A percentile compares a stretch with the other conserved stretches of the same genome.
These are phyloP conservation scores for Acanthamoeba sp. DNA, from an alignment of 208 protist genomes.

Conservation along the genomic window DNA sequence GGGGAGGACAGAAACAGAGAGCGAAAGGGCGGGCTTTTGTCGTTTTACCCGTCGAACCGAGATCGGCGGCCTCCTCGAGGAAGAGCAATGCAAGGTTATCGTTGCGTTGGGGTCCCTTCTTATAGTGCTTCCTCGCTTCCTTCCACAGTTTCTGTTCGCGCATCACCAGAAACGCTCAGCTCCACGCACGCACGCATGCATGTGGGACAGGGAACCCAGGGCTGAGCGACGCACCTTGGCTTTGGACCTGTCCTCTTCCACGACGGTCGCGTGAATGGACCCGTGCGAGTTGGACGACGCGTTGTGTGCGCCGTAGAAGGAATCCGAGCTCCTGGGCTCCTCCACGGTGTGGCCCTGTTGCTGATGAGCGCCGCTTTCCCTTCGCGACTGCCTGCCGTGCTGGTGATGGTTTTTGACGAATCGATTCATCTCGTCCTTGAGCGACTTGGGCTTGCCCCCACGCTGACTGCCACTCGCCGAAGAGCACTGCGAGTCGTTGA, in stretches of 20 bases:
- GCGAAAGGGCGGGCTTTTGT: no score
- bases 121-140: background rate
- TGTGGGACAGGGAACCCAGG: background rate
- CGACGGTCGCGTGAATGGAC: background rate
- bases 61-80: constrained; percentile 12
- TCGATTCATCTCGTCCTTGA: background rate
- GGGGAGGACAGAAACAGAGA: background rate
- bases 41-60: background rate
- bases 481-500: background rate
- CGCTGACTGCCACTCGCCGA: background rate
- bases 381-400: background rate
- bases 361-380: background rate
- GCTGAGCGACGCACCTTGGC: background rate
- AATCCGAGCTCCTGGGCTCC: background rate
- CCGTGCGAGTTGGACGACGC: background rate
- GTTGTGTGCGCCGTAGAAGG: background rate
- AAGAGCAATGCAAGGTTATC: background rate
- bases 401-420: background rate
- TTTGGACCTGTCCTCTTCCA: background rate
- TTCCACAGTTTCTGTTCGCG: constrained; percentile 6
- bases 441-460: background rate
- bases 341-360: background rate
- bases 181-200: background rate
- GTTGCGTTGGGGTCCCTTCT: background rate
- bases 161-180: background rate